Evolutionary conservation across 805 yeast genomes (phyloP).

Genomic region (Suhomyces sp.): DNA sequence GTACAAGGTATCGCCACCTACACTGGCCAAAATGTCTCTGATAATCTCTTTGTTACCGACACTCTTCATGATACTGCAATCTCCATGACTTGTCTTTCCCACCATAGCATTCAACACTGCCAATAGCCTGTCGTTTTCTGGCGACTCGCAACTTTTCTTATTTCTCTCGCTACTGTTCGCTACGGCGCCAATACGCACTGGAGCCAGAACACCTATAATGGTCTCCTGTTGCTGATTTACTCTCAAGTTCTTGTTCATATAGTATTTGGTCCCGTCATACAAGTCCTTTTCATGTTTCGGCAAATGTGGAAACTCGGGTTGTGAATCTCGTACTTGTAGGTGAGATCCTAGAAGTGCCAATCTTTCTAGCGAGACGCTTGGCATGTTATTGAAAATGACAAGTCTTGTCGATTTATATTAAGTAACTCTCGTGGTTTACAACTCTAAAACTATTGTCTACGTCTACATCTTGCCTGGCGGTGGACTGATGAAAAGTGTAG

Average conservation of each 20-base stretch:
- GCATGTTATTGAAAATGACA: background rate
- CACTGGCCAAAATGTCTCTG: background rate
- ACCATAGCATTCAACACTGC: background rate
- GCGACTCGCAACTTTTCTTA: background rate
- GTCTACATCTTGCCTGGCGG: background rate
- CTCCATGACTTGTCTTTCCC: background rate
- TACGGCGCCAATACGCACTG: background rate
- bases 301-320: slow-evolving; percentile 18
- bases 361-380: slow-evolving; percentile 8
- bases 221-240: background rate
- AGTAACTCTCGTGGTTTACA: background rate
- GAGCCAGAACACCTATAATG: background rate
- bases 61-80: background rate
- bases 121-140: background rate
- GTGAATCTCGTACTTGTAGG: slow-evolving; percentile 8
- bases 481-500: background rate
- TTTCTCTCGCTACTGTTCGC: background rate
- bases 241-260: background rate
- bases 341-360: slow-evolving; percentile 19
- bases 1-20: background rate
- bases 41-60: background rate
- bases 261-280: slow-evolving; percentile 9
- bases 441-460: background rate
- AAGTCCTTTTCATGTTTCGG: slow-evolving; percentile 12
- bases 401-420: background rate